Evolutionary conservation across 2,329 filamentous ascomycete species (phyloP).

Genomic region (Pseudogymnoascus sp.): DNA sequence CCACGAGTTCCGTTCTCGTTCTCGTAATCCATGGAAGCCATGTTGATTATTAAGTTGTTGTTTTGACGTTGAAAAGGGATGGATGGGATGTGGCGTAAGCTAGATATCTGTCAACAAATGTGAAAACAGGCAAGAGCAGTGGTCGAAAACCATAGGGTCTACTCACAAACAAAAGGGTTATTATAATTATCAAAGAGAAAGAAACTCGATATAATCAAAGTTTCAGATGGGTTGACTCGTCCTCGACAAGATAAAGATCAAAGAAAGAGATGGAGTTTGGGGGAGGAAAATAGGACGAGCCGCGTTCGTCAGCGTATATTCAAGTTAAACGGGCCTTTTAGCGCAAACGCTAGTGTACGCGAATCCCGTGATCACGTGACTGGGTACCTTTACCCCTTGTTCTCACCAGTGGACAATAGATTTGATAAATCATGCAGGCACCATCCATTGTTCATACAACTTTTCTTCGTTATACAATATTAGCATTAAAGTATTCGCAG

Average conservation of each 20-base stretch:
- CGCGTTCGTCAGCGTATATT: constrained; percentile 1
- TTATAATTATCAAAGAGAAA: background rate
- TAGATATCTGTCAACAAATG: constrained; percentile 5
- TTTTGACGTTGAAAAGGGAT: constrained; percentile 15
- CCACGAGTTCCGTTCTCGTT: constrained; percentile 53
- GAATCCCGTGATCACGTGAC: constrained; percentile 7
- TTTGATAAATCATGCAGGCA: background rate
- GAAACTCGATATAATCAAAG: background rate
- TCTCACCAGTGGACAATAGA: background rate
- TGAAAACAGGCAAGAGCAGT: too few relatives aligned
- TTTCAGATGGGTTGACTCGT: constrained; percentile 6
- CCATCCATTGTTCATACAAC: background rate
- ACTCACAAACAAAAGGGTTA: background rate
- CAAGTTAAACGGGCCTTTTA: constrained; percentile 8
- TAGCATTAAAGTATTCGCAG: background rate
- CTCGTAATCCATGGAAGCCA: constrained; percentile 62
- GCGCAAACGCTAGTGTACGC: constrained; percentile 7
- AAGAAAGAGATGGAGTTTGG: constrained; percentile 9
- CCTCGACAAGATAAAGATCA: constrained; percentile 1
- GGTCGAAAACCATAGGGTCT: background rate
- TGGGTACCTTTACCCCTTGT: background rate
- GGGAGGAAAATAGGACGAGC: constrained; percentile 6
- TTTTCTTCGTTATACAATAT: background rate
- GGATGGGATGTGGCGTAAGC: too few relatives aligned
- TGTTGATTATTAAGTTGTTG: constrained; percentile 21